A percentile compares a stretch with the other conserved stretches of the same genome.
Conservation (phyloP, 345 rosid genomes). For the Eucalyptus grandis region DNA sequence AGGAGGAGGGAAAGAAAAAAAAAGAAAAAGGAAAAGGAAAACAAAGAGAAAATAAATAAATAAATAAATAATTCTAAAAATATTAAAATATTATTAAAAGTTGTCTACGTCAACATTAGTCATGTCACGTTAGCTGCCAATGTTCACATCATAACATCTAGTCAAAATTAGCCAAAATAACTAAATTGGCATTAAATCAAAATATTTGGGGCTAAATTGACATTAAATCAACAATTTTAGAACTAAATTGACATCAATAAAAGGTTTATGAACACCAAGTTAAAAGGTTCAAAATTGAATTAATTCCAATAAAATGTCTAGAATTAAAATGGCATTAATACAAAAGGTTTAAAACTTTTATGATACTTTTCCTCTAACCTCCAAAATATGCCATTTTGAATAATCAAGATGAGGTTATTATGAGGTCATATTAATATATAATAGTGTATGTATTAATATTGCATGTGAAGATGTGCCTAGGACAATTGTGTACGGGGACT, state of each 20-base stretch:
- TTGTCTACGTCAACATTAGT: accelerated
- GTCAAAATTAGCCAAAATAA: neutral
- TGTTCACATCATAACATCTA: neutral
- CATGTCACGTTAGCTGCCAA: accelerated
- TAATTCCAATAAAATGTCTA: too few species aligned
- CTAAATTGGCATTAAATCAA: too few species aligned
- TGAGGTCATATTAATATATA: neutral
- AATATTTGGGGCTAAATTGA: too few species aligned
- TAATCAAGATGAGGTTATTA: neutral
- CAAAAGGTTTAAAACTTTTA: too few species aligned
- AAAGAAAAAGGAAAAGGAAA: accelerated
- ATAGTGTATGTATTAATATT: neutral
- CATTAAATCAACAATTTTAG: too few species aligned
- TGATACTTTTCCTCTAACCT: neutral
- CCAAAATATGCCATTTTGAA: neutral
- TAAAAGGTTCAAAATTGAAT: neutral
- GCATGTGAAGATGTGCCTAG: neutral
- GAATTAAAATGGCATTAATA: neutral
- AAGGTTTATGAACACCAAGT: too few species aligned
- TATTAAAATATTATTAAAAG: too few species aligned
- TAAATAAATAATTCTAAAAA: too few species aligned
- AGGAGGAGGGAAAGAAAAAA: neutral
- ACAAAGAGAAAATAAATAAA: too few species aligned
- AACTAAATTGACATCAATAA: too few species aligned
- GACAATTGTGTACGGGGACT: neutral